Base-by-base conservation (phyloP, 192 early-diverging fungal genomes). In the Coemansia asiatica region DNA sequence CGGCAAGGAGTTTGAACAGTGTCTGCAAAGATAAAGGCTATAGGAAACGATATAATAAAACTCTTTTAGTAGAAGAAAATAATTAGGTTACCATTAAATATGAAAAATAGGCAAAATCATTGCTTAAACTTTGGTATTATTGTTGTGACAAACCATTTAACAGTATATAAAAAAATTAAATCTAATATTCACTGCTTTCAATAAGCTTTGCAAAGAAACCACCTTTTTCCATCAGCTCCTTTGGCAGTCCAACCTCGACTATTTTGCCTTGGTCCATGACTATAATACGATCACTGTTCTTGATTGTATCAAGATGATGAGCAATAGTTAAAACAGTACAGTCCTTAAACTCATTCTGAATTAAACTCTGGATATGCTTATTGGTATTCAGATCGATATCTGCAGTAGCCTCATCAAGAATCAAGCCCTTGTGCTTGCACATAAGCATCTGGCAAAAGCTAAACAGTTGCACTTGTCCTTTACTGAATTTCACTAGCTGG, bases 361-460 rank as follows among this genome's bases (percentile, higher is more conserved):
- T 81, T 0, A 67, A 29, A 4, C 29, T 40, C 22, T 67, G 65
- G 0, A 67, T n/a, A 0, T 21, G 6, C 6, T 36, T 16, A 25
- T 67, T 56, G 0, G 56, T 49, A 1, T 60, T 53, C 65, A 67
- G 31, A 28, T 90, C 87, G 19, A 89, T 74, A 6, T 80, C 65
- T 25, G 86, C 75, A 12, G 89, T 90, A 5, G 89, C 89, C 57
- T 90, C 89, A 61, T 90, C 89, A 57, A 90, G 61, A 21, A 87
- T 60, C 25, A 90, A 60, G 25, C 88, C 71, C 21, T 78, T 68
- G 51, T 85, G 84, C 35, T 49, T 70, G 54, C 63, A 23, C 50
- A 90, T 58, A 57, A 89, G 57, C 13, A 84, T 82, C 4, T 84
- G 76, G 1, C 86, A 86, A 23, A 90, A 69, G 56, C 75, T 81